A percentile compares a stretch with the other conserved stretches of the same genome.
phyloP scores from a whole-genome alignment of 1,139 yeast genomes.

The Candida glucosophila region DNA sequence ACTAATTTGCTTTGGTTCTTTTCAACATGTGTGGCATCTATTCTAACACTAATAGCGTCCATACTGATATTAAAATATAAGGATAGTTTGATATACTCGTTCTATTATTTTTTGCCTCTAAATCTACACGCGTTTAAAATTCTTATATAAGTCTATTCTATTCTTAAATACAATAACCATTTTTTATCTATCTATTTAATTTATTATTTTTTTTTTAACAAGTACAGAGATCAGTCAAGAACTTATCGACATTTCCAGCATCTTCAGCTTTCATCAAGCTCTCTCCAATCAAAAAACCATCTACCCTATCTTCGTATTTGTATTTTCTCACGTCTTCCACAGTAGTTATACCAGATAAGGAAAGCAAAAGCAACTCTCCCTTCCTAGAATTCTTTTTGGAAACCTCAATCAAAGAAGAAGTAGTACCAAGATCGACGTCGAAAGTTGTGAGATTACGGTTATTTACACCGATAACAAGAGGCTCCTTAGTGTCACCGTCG shows the following conservation, averaged over 20 bases:
- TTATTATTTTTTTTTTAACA: slow-evolving; percentile 8
- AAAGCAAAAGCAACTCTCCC: slow-evolving; percentile 65
- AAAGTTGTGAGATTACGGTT: slow-evolving; percentile 90
- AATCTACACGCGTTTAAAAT: too few relatives aligned
- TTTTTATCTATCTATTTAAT: too few relatives aligned
- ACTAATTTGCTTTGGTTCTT: slow-evolving; percentile 32
- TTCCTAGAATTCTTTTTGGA: slow-evolving; percentile 39
- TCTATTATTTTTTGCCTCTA: too few relatives aligned
- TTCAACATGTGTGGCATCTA: slow-evolving; percentile 30
- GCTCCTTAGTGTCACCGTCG: slow-evolving; percentile 24
- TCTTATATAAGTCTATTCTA: too few relatives aligned
- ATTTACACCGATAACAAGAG: slow-evolving; percentile 87
- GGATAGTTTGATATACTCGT: too few relatives aligned
- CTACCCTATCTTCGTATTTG: slow-evolving; percentile 60
- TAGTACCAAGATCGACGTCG: slow-evolving; percentile 77
- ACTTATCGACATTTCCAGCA: slow-evolving; percentile 29
- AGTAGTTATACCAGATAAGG: slow-evolving; percentile 76
- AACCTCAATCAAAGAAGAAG: slow-evolving; percentile 54
- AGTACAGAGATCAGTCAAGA: slow-evolving; percentile 23
- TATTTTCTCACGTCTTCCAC: slow-evolving; percentile 65
- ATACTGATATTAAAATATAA: too few relatives aligned
- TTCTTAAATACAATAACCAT: too few relatives aligned
- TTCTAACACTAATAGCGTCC: slow-evolving; percentile 39
- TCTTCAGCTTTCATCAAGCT: slow-evolving; percentile 76
- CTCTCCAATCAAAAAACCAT: slow-evolving; percentile 90